Base-by-base conservation (phyloP, 495 filamentous ascomycete species). In the Penicillium arizonense region DNA sequence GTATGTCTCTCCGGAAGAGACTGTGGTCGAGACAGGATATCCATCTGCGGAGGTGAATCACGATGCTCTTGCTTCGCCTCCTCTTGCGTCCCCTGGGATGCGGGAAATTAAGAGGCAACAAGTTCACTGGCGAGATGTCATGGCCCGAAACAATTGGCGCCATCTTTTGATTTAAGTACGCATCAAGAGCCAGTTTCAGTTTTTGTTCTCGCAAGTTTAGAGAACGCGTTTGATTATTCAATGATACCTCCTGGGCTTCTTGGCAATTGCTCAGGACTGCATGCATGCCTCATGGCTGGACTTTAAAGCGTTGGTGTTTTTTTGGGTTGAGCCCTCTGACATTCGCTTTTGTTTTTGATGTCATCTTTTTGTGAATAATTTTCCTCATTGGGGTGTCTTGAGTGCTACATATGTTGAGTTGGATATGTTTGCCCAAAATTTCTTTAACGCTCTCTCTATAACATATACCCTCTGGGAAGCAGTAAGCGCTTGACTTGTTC, bases 61-160 rank as follows among this genome's bases (percentile, higher is more conserved):
- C 10, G 39, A 42, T 42, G 39, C 21, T 5, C 3, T 0, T 2
- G 12, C 0, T 4, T 26, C 24, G 11, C 12, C 6, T 32, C 42
- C 26, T 12, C 43, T 34, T 8, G 10, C 2, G 9, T 34, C 58
- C 12, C 42, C 30, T 13, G 36, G 38, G 14, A 55, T 56, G 53
- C 46, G 58, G 16, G 46, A 53, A n/a, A 62, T 69, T 36, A 69
- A 82, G 59, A 75, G 69, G 59, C 80, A 64, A 36, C 23, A 57
- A 77, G 82, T 94, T 63, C 89, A 90, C 80, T 98, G 94, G 94
- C 80, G 94, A 72, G 91, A 97, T 71, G 79, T 94, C 55, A 97
- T 97, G 94, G 81, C 81, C 73, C 85, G 85, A 67, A 93, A 93
- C 71, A 84, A 84, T 59, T 96, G 90, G 92, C 88, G 93, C 65